phyloP scores from a whole-genome alignment of 1,284 basidiomycete species.

The Melanopsichium pennsylvanicum region DNA sequence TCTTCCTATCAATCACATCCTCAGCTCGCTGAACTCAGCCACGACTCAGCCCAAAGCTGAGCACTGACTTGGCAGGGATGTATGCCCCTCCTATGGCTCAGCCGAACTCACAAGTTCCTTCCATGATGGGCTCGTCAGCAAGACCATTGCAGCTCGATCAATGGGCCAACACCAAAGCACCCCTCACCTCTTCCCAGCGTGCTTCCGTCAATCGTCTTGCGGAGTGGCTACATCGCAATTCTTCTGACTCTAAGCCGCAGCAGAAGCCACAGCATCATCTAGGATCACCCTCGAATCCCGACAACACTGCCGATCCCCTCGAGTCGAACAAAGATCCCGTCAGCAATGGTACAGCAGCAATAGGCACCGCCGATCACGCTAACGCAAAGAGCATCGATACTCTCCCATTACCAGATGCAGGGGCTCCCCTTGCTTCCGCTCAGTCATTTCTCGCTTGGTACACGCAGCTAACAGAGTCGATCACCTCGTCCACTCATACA shows the following conservation, averaged over 20 bases:
- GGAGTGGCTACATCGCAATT: slow-evolving; percentile 47
- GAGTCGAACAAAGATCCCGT: neutral
- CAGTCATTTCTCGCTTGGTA: slow-evolving; percentile 52
- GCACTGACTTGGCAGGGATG: slow-evolving; percentile 4
- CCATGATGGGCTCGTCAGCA: slow-evolving; percentile 15
- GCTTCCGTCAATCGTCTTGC: slow-evolving; percentile 52
- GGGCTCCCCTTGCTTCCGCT: slow-evolving; percentile 38
- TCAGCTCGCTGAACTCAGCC: neutral
- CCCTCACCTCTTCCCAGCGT: slow-evolving; percentile 36
- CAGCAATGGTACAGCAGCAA: neutral
- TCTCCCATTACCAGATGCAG: slow-evolving; percentile 15
- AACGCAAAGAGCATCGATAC: neutral
- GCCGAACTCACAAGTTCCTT: slow-evolving; percentile 8
- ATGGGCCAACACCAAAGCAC: slow-evolving; percentile 47
- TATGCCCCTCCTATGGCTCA: slow-evolving; percentile 8
- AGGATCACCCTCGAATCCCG: neutral
- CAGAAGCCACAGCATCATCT: slow-evolving; percentile 10
- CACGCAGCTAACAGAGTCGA: slow-evolving; percentile 39
- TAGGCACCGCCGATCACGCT: neutral
- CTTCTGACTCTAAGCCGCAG: slow-evolving; percentile 32
- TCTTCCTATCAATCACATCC: neutral
- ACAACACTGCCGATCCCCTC: too few relatives aligned
- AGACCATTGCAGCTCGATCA: slow-evolving; percentile 51
- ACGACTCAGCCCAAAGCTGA: slow-evolving; percentile 5
- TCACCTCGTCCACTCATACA: slow-evolving; percentile 47